Evolutionary conservation across 2,329 filamentous ascomycete genomes (phyloP).

Genomic region (Fusarium humuli): DNA sequence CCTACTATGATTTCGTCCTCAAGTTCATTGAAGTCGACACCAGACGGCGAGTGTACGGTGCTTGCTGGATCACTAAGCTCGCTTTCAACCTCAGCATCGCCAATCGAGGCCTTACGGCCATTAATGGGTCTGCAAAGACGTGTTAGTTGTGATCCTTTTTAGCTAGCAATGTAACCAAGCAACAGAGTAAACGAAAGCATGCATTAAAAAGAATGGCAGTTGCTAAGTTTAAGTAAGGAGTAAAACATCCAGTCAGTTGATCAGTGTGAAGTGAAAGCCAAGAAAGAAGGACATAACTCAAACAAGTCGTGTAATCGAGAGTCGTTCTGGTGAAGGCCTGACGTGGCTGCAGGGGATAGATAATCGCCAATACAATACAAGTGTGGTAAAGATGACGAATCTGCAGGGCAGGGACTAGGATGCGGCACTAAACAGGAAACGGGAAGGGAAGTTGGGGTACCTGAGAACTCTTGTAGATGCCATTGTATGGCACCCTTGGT

Average conservation of each 20-base stretch:
- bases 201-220: neutral
- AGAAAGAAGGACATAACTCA: neutral
- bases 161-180: neutral
- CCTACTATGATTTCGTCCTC: constrained; percentile 67
- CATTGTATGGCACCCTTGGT: constrained; percentile 23
- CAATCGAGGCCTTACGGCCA: constrained; percentile 49
- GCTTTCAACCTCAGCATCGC: constrained; percentile 55
- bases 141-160: constrained; percentile 41
- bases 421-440: constrained; percentile 18
- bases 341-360: constrained; percentile 17
- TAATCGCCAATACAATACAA: constrained; percentile 20
- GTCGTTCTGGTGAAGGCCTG: constrained; percentile 8
- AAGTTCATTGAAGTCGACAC: constrained; percentile 53
- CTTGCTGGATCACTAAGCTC: constrained; percentile 59
- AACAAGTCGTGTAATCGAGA: constrained; percentile 1
- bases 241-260: neutral
- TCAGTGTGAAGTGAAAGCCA: neutral
- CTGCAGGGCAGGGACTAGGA: constrained; percentile 17
- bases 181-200: neutral
- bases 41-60: constrained; percentile 54
- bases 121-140: constrained; percentile 44
- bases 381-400: constrained; percentile 5
- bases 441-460: constrained; percentile 26
- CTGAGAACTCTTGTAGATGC: constrained; percentile 19
- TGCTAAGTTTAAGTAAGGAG: neutral